Conservation (phyloP, 2,329 filamentous ascomycete species). For the Aquanectria penicillioides region DNA sequence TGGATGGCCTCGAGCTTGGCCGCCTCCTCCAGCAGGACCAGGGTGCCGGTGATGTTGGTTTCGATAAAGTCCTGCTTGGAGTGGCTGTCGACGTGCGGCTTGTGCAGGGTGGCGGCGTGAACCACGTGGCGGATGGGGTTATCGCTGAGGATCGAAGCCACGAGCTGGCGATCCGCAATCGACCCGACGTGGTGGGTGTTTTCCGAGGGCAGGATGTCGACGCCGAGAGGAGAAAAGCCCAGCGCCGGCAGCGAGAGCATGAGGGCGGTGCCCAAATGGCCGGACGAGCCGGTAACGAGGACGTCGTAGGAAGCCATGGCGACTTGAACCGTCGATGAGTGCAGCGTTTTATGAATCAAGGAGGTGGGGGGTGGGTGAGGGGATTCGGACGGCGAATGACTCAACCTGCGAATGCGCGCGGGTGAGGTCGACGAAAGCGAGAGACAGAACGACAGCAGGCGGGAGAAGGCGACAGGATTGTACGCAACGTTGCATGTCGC, state of each 20-base stretch:
- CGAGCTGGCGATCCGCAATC: slow-evolving; percentile 48
- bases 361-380: slow-evolving; percentile 2
- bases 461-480: too few species aligned
- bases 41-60: slow-evolving; percentile 57
- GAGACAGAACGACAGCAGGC: background rate
- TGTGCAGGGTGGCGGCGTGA: slow-evolving; percentile 58
- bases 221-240: slow-evolving; percentile 53
- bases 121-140: slow-evolving; percentile 53
- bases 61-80: slow-evolving; percentile 55
- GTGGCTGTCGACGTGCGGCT: slow-evolving; percentile 58
- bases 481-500: too few species aligned
- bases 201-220: slow-evolving; percentile 53
- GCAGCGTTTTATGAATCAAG: background rate
- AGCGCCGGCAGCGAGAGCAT: slow-evolving; percentile 53
- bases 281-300: slow-evolving; percentile 58
- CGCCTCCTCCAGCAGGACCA: slow-evolving; percentile 53
- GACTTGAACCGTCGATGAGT: too few species aligned
- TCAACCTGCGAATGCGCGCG: background rate
- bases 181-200: slow-evolving; percentile 51
- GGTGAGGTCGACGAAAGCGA: background rate
- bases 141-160: slow-evolving; percentile 44
- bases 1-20: slow-evolving; percentile 41
- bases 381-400: slow-evolving; percentile 2
- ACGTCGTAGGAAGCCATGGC: slow-evolving; percentile 44
- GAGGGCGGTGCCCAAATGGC: slow-evolving; percentile 57